Conservation (phyloP, 768 basidiomycete species). For the Mycena pura region DNA sequence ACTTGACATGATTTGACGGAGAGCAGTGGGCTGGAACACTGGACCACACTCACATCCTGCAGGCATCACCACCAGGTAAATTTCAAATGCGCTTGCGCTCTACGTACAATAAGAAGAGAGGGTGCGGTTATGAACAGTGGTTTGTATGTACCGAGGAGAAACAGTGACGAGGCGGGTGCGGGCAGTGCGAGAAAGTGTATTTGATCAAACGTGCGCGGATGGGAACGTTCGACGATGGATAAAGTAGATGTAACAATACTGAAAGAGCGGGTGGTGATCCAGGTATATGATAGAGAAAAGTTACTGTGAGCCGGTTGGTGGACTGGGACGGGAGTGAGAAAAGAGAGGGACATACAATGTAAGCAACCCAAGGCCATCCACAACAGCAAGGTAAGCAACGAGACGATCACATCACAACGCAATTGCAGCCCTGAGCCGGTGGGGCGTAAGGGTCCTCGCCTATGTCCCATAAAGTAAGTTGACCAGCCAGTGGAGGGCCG, state of each 20-base stretch:
- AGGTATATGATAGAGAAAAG: constrained; percentile 7
- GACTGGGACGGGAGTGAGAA: neutral
- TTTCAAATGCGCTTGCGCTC: neutral
- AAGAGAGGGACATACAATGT: constrained; percentile 17
- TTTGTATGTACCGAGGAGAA: neutral
- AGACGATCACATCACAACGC: constrained; percentile 67
- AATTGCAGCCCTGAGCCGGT: constrained; percentile 75
- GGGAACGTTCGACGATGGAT: neutral
- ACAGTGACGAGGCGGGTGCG: neutral
- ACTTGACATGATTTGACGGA: no score
- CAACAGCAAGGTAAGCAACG: constrained; percentile 8
- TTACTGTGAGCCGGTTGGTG: neutral
- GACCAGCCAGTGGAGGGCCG: no score
- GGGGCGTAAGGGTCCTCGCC: constrained; percentile 94
- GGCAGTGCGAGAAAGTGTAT: neutral
- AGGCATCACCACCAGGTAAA: no score
- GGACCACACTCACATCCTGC: no score
- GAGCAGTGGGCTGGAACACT: no score
- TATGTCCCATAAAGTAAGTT: no score
- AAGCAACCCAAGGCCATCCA: constrained; percentile 26
- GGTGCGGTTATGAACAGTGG: neutral
- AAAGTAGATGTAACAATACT: neutral
- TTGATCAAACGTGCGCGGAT: no score
- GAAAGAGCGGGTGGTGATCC: constrained; percentile 9
- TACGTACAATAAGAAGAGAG: constrained; percentile 11